These are phyloP conservation scores for Phyllosticta citrichinensis DNA, from an alignment of 2,329 filamentous ascomycete genomes.

Conservation along the genomic window DNA sequence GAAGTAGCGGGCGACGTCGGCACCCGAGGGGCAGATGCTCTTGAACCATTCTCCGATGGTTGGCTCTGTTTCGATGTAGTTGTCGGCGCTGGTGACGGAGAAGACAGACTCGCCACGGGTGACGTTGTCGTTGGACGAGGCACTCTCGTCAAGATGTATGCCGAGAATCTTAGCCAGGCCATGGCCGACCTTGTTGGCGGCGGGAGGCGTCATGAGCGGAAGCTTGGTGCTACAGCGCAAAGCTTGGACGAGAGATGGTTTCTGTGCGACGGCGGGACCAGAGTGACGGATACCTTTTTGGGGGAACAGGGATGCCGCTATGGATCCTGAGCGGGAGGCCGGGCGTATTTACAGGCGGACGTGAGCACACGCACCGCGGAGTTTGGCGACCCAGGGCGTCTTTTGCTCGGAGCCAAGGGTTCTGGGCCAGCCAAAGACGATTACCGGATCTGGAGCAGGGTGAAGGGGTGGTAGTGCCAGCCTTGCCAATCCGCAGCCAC, in stretches of 20 bases:
- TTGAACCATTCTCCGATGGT: conserved; percentile 62
- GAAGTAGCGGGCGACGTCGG: conserved; percentile 51
- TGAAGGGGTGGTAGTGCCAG: not conserved
- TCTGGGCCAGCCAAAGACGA: not conserved
- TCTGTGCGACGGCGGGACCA: not conserved
- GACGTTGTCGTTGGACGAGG: conserved; percentile 53
- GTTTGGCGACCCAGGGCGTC: not conserved
- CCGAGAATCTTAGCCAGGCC: conserved; percentile 67
- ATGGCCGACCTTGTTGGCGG: conserved; percentile 53
- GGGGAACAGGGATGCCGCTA: not conserved
- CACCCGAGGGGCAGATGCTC: conserved; percentile 50
- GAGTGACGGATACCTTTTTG: not conserved
- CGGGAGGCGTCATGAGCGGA: conserved; percentile 14
- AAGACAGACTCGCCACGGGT: conserved; percentile 71
- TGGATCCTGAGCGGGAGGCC: not conserved
- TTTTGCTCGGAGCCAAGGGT: not conserved
- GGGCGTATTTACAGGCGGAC: not conserved
- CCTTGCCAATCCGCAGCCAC: not conserved
- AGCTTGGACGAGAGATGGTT: not conserved
- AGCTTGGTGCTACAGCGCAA: conserved; percentile 2
- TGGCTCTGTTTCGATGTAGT: conserved; percentile 75
- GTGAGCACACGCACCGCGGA: not conserved
- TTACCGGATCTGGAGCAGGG: not conserved
- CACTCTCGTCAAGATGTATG: conserved; percentile 66
- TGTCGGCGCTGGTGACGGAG: conserved; percentile 61